Conservation (phyloP, 345 rosid genomes). For the Citrus hindsii region DNA sequence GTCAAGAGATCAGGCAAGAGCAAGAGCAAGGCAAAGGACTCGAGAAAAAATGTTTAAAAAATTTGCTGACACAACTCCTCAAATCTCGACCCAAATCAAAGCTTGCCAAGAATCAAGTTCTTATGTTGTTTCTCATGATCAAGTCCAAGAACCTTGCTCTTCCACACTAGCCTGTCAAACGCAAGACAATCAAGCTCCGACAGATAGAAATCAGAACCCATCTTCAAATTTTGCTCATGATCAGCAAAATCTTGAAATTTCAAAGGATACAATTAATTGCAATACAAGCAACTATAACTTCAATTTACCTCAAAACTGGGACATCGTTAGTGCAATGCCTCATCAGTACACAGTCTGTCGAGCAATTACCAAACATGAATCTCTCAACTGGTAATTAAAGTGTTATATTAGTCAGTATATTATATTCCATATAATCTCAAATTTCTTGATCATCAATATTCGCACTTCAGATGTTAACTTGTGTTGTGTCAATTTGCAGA, state of each 20-base stretch:
- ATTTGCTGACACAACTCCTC: slow-evolving; percentile 26
- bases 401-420: not conserved
- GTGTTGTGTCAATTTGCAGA: slow-evolving; percentile 33
- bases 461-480: not conserved
- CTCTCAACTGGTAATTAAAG: slow-evolving; percentile 30
- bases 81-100: slow-evolving; percentile 22
- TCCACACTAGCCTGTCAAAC: not conserved
- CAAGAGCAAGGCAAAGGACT: slow-evolving; percentile 56
- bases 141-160: slow-evolving; percentile 6
- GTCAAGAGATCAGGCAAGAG: slow-evolving; percentile 52
- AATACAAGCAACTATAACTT: slow-evolving; percentile 20
- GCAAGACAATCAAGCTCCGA: not conserved
- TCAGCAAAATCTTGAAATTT: slow-evolving; percentile 31
- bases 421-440: not conserved
- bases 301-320: slow-evolving; percentile 46
- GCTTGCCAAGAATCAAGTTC: slow-evolving; percentile 24
- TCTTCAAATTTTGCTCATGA: slow-evolving; percentile 21
- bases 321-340: slow-evolving; percentile 35
- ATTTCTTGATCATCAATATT: not conserved
- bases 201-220: slow-evolving; percentile 31
- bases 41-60: slow-evolving; percentile 33
- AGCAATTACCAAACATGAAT: slow-evolving; percentile 30
- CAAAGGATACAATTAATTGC: slow-evolving; percentile 27
- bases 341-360: slow-evolving; percentile 29
- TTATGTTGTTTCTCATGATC: slow-evolving; percentile 9